Conservation (phyloP, 2,329 filamentous ascomycete species). For the Lecanosticta acicola region DNA sequence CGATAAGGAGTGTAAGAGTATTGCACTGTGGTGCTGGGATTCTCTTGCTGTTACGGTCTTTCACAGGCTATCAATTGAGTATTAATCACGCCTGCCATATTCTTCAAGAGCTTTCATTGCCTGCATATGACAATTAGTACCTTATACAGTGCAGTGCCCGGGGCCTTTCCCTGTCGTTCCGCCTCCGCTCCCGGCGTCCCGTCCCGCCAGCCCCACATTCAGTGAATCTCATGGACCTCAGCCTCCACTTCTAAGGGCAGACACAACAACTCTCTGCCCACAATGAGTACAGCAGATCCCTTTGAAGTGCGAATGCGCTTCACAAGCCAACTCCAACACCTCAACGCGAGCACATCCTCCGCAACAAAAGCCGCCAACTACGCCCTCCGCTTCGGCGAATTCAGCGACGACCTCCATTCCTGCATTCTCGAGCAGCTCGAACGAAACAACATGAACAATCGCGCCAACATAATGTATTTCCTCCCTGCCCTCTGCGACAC, state of each 20-base stretch:
- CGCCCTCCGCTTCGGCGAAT: slow-evolving; percentile 86
- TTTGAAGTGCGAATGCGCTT: slow-evolving; percentile 99
- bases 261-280: neutral
- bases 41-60: too few relatives aligned
- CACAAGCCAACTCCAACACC: slow-evolving; percentile 78
- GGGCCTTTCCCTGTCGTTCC: too few relatives aligned
- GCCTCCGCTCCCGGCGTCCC: neutral
- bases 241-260: too few relatives aligned
- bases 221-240: neutral
- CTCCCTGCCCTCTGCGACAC: slow-evolving; percentile 90
- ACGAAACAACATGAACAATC: slow-evolving; percentile 88
- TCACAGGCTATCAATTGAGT: too few relatives aligned
- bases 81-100: too few relatives aligned
- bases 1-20: neutral
- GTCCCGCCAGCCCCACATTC: neutral
- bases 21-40: too few relatives aligned
- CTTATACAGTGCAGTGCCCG: too few relatives aligned
- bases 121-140: too few relatives aligned
- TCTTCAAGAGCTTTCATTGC: too few relatives aligned
- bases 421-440: slow-evolving; percentile 97
- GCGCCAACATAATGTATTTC: slow-evolving; percentile 99
- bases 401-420: slow-evolving; percentile 94
- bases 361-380: slow-evolving; percentile 91
- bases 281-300: slow-evolving; percentile 62
- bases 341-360: slow-evolving; percentile 83